Evolutionary conservation across 2,329 filamentous ascomycete species (phyloP).

Genomic region (Botrytis porri): DNA sequence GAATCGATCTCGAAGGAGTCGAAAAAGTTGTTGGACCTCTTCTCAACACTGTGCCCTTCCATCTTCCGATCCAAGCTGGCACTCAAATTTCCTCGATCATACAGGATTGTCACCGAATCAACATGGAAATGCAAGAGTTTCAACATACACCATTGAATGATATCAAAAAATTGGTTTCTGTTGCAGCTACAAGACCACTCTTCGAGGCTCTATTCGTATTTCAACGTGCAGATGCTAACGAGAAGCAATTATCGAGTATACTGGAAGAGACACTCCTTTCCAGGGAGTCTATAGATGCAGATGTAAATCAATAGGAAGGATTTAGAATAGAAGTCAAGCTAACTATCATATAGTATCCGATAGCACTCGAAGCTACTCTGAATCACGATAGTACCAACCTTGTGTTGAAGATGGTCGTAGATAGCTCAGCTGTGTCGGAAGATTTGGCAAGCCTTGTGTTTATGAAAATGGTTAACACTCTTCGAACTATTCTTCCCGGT

Average conservation of each 20-base stretch:
- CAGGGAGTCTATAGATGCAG: conserved; percentile 44
- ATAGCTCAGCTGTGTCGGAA: conserved; percentile 44
- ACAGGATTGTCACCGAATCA: conserved; percentile 66
- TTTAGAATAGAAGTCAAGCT: conserved; percentile 18
- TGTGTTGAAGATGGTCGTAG: conserved; percentile 57
- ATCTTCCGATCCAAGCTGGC: conserved; percentile 44
- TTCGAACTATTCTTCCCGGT: conserved; percentile 21
- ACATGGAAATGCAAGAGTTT: conserved; percentile 63
- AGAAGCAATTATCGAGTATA: conserved; percentile 31
- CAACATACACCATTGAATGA: conserved; percentile 77
- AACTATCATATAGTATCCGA: conserved; percentile 44
- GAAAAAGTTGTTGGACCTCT: conserved; percentile 74
- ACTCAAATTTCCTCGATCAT: conserved; percentile 61
- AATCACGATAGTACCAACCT: conserved; percentile 46
- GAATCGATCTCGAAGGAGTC: conserved; percentile 62
- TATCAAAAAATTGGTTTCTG: conserved; percentile 74
- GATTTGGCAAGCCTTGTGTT: conserved; percentile 42
- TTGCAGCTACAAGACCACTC: conserved; percentile 49
- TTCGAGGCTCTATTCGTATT: conserved; percentile 86
- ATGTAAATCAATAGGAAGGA: conserved; percentile 36
- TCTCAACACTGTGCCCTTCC: conserved; percentile 85
- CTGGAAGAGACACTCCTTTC: conserved; percentile 56
- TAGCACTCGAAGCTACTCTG: conserved; percentile 72
- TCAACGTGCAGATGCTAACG: conserved; percentile 50
- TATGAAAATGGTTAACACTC: conserved; percentile 40